A percentile compares a stretch with the other conserved stretches of the same genome.
phyloP scores from a whole-genome alignment of 805 yeast genomes.

The Cyberlindnera meyerae region DNA sequence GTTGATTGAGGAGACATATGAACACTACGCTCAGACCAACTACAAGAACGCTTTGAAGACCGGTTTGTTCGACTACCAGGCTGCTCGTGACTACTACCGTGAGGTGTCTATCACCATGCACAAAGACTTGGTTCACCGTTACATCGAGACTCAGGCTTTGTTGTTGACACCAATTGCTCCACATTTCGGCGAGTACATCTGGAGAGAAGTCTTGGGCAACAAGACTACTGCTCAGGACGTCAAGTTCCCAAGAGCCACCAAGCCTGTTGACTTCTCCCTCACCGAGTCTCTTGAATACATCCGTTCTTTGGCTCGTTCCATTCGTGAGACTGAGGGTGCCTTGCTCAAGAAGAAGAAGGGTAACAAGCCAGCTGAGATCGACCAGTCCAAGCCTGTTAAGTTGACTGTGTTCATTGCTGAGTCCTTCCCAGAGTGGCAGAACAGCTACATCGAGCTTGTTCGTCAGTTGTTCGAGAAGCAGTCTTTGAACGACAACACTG shows the following conservation, averaged over 20 bases:
- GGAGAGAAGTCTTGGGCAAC: slow-evolving; percentile 74
- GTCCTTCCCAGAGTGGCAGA: slow-evolving; percentile 93
- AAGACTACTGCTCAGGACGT: slow-evolving; percentile 66
- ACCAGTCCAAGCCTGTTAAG: slow-evolving; percentile 65
- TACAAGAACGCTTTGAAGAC: slow-evolving; percentile 86
- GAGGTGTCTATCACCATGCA: slow-evolving; percentile 73
- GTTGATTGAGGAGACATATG: slow-evolving; percentile 68
- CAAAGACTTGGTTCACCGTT: slow-evolving; percentile 70
- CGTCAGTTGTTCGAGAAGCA: slow-evolving; percentile 67
- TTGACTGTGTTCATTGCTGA: slow-evolving; percentile 70
- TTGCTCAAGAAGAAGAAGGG: slow-evolving; percentile 89
- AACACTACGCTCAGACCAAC: slow-evolving; percentile 64
- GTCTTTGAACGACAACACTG: slow-evolving; percentile 58
- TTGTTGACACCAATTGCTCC: slow-evolving; percentile 91
- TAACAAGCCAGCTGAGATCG: slow-evolving; percentile 62
- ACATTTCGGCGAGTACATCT: slow-evolving; percentile 87
- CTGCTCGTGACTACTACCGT: slow-evolving; percentile 94
- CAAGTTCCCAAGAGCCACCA: slow-evolving; percentile 71
- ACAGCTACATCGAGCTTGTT: slow-evolving; percentile 72
- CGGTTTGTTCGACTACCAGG: slow-evolving; percentile 91
- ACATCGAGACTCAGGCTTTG: slow-evolving; percentile 82
- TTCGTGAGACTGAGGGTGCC: slow-evolving; percentile 90
- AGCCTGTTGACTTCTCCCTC: slow-evolving; percentile 57
- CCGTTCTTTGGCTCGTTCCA: slow-evolving; percentile 69
- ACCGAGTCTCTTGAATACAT: slow-evolving; percentile 74